Percentiles rank a stretch among this genome's conserved stretches.
These are phyloP conservation scores for Oehlia diaphana DNA, from an alignment of 192 early-diverging fungal species.

Conservation along the genomic window DNA sequence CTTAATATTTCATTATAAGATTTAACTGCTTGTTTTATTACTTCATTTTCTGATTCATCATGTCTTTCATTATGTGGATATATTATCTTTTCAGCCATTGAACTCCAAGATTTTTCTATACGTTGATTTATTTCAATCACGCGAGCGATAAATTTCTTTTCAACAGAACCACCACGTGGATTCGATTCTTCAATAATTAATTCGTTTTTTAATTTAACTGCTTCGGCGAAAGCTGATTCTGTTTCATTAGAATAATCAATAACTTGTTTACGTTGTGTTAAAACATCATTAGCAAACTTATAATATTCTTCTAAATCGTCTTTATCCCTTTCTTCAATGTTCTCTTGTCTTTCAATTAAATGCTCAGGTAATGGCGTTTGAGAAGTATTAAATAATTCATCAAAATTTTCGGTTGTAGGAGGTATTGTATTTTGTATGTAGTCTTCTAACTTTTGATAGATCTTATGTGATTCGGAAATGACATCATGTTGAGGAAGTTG, in stretches of 20 bases:
- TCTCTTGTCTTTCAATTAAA: conserved; percentile 37
- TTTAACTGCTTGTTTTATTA: background rate
- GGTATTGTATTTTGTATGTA: conserved; percentile 40
- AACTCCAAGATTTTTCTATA: conserved; percentile 1
- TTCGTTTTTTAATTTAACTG: background rate
- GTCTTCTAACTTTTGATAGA: conserved; percentile 28
- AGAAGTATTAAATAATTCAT: conserved; percentile 44
- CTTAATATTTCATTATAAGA: conserved; percentile 8
- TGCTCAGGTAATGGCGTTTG: conserved; percentile 35
- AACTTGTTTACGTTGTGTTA: conserved; percentile 38
- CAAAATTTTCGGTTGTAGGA: conserved; percentile 35
- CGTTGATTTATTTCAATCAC: conserved; percentile 10
- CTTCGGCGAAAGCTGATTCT: background rate
- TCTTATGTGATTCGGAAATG: background rate
- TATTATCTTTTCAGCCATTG: background rate
- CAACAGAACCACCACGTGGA: conserved; percentile 24
- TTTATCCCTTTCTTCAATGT: conserved; percentile 37
- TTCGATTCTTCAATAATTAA: conserved; percentile 27
- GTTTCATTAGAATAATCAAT: conserved; percentile 28
- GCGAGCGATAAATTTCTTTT: conserved; percentile 25
- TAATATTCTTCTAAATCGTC: conserved; percentile 34
- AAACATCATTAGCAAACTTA: conserved; percentile 38
- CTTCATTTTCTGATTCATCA: conserved; percentile 21
- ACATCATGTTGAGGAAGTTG: conserved; percentile 20
- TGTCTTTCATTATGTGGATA: conserved; percentile 22